Evolutionary conservation across 1,284 basidiomycete species (phyloP), one percentile per base, ranked within the genome.

Genomic region (Tilletiaria anomala): DNA sequence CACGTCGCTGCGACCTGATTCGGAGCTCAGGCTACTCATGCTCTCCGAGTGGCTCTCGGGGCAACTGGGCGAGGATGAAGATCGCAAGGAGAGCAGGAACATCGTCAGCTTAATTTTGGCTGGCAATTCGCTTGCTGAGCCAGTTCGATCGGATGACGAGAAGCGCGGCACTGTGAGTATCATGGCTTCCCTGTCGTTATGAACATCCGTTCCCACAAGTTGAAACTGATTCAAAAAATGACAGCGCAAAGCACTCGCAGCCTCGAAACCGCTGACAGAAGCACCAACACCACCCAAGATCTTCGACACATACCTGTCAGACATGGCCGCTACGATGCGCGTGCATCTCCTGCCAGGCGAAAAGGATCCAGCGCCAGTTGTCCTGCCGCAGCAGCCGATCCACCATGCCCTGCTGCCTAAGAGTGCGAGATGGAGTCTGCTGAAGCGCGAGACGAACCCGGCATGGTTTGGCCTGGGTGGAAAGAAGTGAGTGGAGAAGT

Each of bases 351-450:
- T 4, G 72, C 83, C 91, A 0, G 89, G 91, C 10, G 76, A 79
- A 37, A 73, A 74, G 32, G 91, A 99, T 67, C 91, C 91, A 1
- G 77, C 86, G 5, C 84, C 83, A 0, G 75, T 77, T 0, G 84
- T 91, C 20, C 70, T 99, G 42, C 93, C 93, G 1, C 93, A 99
- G 64, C 91, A 96, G 64, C 76, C 85, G 0, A 75, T 97, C 54
- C 93, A 93, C 29, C 77, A 79, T 34, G 82, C 84, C 4, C 87
- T 99, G 77, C 82, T 99, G 49, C 83, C 84, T 16, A 71, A 75
- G 1, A 68, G 71, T 16, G 47, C 50, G 20, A 40, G 44, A 11
- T 73, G 76, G 50, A 70, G 77, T n/a, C 73, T 76, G 3, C 80
- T 96, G 56, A 70, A 72, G 32, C 80, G 79, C 58, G 80, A 82